Percentiles rank a stretch among this genome's conserved stretches.
Evolutionary conservation across 805 yeast genomes (phyloP).

Genomic region (Metschnikowia chrysomelidarum): DNA sequence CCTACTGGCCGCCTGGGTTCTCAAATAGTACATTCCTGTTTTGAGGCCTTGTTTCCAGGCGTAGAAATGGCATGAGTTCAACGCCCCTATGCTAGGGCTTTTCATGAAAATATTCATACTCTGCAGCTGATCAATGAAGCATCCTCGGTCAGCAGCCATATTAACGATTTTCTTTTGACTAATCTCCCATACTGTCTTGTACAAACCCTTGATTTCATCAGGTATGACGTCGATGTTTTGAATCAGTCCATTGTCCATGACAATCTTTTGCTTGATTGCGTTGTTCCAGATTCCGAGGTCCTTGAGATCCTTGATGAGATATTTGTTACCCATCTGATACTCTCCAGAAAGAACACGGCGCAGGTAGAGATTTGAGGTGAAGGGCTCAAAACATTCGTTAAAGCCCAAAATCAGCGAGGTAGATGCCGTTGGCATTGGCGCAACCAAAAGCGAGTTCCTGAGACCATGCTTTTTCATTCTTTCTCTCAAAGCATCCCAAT

Average conservation of each 20-base stretch:
- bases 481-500: slow-evolving; percentile 74
- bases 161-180: slow-evolving; percentile 83
- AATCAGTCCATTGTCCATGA: slow-evolving; percentile 80
- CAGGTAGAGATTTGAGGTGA: slow-evolving; percentile 87
- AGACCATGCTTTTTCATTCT: slow-evolving; percentile 63
- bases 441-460: slow-evolving; percentile 83
- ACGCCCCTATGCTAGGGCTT: slow-evolving; percentile 38
- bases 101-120: slow-evolving; percentile 42
- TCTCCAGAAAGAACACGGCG: slow-evolving; percentile 93
- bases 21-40: slow-evolving; percentile 40
- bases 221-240: slow-evolving; percentile 77
- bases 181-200: slow-evolving; percentile 96
- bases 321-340: slow-evolving; percentile 87
- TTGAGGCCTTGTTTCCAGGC: slow-evolving; percentile 39
- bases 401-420: slow-evolving; percentile 94
- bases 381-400: slow-evolving; percentile 95
- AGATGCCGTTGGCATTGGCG: slow-evolving; percentile 98
- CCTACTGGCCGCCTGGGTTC: slow-evolving; percentile 38
- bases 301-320: slow-evolving; percentile 76
- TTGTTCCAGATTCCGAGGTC: slow-evolving; percentile 82
- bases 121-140: slow-evolving; percentile 57
- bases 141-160: slow-evolving; percentile 78
- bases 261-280: slow-evolving; percentile 71
- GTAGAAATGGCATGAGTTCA: slow-evolving; percentile 44
- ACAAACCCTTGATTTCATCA: slow-evolving; percentile 66